Base-by-base conservation (phyloP, 2,329 filamentous ascomycete genomes). In the Claviceps sorghi region DNA sequence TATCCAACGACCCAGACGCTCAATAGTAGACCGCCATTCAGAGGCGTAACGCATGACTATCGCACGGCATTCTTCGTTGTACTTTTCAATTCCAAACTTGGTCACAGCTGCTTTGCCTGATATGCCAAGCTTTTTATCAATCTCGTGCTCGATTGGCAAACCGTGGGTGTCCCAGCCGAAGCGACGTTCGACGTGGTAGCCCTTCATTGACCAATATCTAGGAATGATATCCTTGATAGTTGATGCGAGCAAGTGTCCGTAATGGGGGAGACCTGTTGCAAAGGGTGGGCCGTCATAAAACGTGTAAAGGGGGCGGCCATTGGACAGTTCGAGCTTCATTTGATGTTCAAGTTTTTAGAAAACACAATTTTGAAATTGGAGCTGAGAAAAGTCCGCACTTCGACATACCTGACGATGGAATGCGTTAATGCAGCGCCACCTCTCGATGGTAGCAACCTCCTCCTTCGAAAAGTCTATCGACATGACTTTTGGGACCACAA, bases 141-240 rank as follows among this genome's bases (percentile, higher is more conserved):
- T 96, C 71, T 96, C 91, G 67, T 95, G 88, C 72, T 97, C 91
- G 59, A 97, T 93, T 17, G 91, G 91, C 51, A 97, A 77, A 55
- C 91, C 91, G 65, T 96, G 91, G 1, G 90, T 83, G 55, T 96
- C 91, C 91, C 91, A 96, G 51, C 91, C 91, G 60, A 96, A 96
- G 54, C 90, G 80, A 58, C 91, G 80, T 72, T 93, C 88, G 50
- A 96, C 90, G 72, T 95, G 86, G 65, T 83, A 87, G 17, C 91
- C 91, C 66, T 94, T 94, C 90, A 95, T 95, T 50, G 89, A 89
- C 88, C 90, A 96, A 69, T 96, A 97, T 60, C 91, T 77, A 9
- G 91, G 89, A 59, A 97, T 95, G 55, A 95, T 93, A 67, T 96
- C 91, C 70, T 97, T 96, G 72, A 96, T 95, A 49, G 90, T 96